Conservation (phyloP, 306 rosid genomes). For the Rubus idaeus region DNA sequence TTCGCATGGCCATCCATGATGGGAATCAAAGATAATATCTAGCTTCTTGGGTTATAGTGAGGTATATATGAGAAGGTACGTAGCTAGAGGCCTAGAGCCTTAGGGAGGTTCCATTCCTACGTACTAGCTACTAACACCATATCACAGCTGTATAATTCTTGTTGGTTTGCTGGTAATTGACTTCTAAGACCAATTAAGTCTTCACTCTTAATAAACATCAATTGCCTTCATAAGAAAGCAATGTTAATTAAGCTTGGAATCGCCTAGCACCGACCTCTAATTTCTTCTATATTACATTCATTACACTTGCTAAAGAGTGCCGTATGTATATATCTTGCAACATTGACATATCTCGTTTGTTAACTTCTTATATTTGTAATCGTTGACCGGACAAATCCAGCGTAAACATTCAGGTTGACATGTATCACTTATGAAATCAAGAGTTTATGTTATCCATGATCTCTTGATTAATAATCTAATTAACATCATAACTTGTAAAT, state of each 20-base stretch:
- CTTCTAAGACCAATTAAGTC: not conserved
- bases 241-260: not conserved
- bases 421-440: too few relatives aligned
- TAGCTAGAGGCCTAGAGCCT: not conserved
- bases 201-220: not conserved
- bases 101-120: not conserved
- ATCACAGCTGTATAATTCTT: slow-evolving; percentile 4
- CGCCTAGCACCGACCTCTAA: too few relatives aligned
- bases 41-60: not conserved
- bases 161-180: not conserved
- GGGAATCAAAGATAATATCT: not conserved
- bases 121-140: not conserved
- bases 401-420: too few relatives aligned
- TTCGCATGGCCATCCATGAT: slow-evolving; percentile 3
- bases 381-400: too few relatives aligned
- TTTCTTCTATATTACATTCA: too few relatives aligned
- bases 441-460: too few relatives aligned
- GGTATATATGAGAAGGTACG: not conserved
- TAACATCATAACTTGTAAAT: too few relatives aligned
- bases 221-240: not conserved
- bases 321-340: too few relatives aligned
- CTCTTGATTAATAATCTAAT: too few relatives aligned
- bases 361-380: too few relatives aligned
- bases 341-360: too few relatives aligned
- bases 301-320: too few relatives aligned